These are phyloP conservation scores for Symbiotaphrina buchneri DNA, from an alignment of 495 filamentous ascomycete species.

Conservation along the genomic window DNA sequence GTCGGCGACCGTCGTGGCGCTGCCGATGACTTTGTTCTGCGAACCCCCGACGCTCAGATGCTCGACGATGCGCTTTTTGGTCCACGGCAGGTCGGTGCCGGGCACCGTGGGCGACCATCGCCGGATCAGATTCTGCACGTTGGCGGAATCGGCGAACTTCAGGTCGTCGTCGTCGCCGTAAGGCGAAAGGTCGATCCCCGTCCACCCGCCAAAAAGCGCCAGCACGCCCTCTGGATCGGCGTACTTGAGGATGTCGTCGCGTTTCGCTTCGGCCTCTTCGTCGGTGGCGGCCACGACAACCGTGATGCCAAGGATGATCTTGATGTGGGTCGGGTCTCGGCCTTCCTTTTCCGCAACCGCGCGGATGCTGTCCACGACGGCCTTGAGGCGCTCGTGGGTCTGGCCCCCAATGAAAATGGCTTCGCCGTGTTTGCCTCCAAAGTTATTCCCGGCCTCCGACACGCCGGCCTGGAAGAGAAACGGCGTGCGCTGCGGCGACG, in stretches of 20 bases:
- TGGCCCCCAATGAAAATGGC: conserved; percentile 30
- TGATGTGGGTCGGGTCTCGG: conserved; percentile 25
- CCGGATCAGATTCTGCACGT: conserved; percentile 10
- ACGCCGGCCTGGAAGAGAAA: conserved; percentile 43
- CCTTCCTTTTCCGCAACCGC: conserved; percentile 18
- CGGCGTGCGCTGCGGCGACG: conserved; percentile 41
- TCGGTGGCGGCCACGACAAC: conserved; percentile 27
- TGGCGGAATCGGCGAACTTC: conserved; percentile 10
- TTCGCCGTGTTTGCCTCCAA: conserved; percentile 40
- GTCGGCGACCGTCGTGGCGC: conserved; percentile 23
- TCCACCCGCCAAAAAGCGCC: conserved; percentile 39
- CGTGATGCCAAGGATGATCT: conserved; percentile 22
- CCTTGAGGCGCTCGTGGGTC: conserved; percentile 18
- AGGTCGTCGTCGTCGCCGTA: conserved; percentile 34
- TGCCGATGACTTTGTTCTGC: conserved; percentile 24
- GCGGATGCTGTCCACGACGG: conserved; percentile 27
- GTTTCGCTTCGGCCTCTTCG: conserved; percentile 27
- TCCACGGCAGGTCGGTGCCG: conserved; percentile 30
- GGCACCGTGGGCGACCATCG: conserved; percentile 13
- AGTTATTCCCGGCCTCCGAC: conserved; percentile 35
- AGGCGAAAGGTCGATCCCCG: conserved; percentile 27
- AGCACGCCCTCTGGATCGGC: conserved; percentile 32
- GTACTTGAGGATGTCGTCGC: conserved; percentile 23
- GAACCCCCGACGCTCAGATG: conserved; percentile 32
- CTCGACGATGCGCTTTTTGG: conserved; percentile 33